Evolutionary conservation across 176 grass and related monocot species (phyloP).

Genomic region (Elaeis guineensis): DNA sequence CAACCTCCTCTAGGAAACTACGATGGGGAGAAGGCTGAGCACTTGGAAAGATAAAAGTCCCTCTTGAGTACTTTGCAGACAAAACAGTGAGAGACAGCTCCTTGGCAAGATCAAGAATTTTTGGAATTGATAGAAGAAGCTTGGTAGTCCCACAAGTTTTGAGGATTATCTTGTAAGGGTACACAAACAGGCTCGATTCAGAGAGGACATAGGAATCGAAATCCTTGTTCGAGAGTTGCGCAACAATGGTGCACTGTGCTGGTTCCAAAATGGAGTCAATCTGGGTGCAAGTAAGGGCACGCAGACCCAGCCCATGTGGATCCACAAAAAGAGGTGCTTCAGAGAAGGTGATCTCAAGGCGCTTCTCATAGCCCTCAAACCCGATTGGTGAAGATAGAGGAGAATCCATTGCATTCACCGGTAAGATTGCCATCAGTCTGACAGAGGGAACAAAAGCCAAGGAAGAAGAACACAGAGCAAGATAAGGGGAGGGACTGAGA

Average conservation of each 20-base stretch:
- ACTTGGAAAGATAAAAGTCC: constrained; percentile 43
- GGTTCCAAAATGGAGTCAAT: constrained; percentile 51
- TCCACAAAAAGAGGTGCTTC: constrained; percentile 46
- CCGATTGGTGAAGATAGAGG: constrained; percentile 30
- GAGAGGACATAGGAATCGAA: constrained; percentile 54
- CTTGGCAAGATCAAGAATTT: constrained; percentile 40
- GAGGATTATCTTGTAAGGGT: constrained; percentile 47
- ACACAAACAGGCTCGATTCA: constrained; percentile 57
- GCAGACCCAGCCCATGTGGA: constrained; percentile 37
- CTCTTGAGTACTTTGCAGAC: constrained; percentile 46
- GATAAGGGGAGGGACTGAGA: not conserved
- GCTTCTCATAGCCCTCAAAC: constrained; percentile 68
- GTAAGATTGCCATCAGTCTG: constrained; percentile 33
- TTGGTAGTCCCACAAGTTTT: constrained; percentile 67
- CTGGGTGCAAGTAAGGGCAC: constrained; percentile 32
- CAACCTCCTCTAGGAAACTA: constrained; percentile 43
- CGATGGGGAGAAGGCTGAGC: constrained; percentile 41
- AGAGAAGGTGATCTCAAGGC: constrained; percentile 52
- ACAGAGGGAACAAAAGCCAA: not conserved
- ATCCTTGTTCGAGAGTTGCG: constrained; percentile 33
- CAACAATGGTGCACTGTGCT: constrained; percentile 49
- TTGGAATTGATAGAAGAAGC: constrained; percentile 35
- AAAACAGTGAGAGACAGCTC: constrained; percentile 23
- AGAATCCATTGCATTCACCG: not conserved
- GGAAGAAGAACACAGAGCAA: not conserved